These are phyloP conservation scores for Hevea brasiliensis DNA, from an alignment of 345 rosid species.

Conservation along the genomic window DNA sequence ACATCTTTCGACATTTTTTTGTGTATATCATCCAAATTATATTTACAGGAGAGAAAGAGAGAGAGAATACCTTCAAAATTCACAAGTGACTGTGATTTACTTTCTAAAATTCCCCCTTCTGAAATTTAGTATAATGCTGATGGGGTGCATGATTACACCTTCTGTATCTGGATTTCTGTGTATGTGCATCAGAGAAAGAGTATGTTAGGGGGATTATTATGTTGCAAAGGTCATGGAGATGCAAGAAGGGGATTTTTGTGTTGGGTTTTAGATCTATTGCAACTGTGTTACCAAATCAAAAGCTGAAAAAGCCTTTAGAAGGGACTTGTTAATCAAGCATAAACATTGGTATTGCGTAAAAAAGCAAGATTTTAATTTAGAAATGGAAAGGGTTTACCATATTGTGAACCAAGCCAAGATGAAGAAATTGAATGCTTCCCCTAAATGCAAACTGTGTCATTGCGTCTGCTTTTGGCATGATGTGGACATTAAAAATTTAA, in stretches of 20 bases:
- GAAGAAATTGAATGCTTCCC: not conserved
- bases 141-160: not conserved
- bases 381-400: not conserved
- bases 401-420: not conserved
- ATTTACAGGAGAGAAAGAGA: not conserved
- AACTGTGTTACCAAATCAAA: not conserved
- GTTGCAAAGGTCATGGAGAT: not conserved
- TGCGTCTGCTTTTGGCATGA: not conserved
- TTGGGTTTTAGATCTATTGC: not conserved
- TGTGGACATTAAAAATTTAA: not conserved
- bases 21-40: not conserved
- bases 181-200: not conserved
- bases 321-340: not conserved
- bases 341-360: not conserved
- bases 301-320: not conserved
- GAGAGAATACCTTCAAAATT: not conserved
- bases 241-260: not conserved
- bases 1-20: not conserved
- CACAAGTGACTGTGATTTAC: not conserved
- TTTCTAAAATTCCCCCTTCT: not conserved
- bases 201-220: not conserved
- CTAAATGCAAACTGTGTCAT: not conserved
- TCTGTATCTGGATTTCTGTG: not conserved
- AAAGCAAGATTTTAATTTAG: not conserved
- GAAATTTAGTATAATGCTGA: not conserved